Conservation (phyloP, 129 eudicot species). For the Dittrichia graveolens region DNA sequence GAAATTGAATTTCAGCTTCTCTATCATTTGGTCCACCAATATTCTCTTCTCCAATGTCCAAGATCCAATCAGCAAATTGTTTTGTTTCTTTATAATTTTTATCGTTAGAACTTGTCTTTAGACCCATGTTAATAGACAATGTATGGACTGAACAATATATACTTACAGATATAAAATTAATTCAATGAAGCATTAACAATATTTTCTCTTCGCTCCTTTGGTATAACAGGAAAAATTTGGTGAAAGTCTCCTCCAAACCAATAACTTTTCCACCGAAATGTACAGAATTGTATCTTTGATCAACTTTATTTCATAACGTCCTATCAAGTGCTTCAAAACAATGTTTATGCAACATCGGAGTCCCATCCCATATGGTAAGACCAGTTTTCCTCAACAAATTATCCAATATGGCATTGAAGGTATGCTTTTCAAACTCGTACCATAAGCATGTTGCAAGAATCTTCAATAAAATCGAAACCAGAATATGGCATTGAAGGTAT, state of each 20-base stretch:
- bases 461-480: too few species aligned
- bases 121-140: neutral
- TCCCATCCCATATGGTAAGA: neutral
- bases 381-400: neutral
- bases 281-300: neutral
- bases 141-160: neutral
- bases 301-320: neutral
- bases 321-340: conserved; percentile 3
- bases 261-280: neutral
- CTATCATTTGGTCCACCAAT: too few species aligned
- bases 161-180: neutral
- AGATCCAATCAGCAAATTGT: neutral
- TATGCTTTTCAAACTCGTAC: too few species aligned
- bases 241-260: neutral
- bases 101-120: neutral
- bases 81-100: neutral
- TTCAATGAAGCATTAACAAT: neutral
- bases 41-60: neutral
- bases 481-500: too few species aligned
- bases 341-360: neutral
- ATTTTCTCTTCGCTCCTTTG: neutral
- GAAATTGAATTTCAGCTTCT: too few species aligned
- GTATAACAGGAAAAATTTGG: neutral
- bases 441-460: too few species aligned
- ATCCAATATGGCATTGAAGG: too few species aligned